Conservation (phyloP, 306 rosid genomes). For the Boehmeria nivea region DNA sequence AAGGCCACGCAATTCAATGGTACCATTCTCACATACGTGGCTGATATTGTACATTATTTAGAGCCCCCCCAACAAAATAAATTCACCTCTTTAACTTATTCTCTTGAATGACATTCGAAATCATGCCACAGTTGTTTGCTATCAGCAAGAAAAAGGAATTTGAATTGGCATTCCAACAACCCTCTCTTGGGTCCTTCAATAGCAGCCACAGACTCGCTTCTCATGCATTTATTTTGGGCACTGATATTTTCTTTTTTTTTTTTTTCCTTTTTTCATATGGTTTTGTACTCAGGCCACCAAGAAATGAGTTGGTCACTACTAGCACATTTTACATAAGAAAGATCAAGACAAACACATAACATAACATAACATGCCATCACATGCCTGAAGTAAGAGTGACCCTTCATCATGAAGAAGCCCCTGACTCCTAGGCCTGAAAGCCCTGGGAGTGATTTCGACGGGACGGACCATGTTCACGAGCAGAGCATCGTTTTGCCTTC, state of each 20-base stretch:
- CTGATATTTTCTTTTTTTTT: slow-evolving; percentile 15
- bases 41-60: neutral
- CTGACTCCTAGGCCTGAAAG: slow-evolving; percentile 29
- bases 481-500: slow-evolving; percentile 61
- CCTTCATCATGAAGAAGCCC: slow-evolving; percentile 41
- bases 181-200: slow-evolving; percentile 25
- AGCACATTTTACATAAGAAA: neutral
- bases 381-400: slow-evolving; percentile 21
- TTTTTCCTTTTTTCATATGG: no score
- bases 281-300: slow-evolving; percentile 7
- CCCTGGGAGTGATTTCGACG: slow-evolving; percentile 26
- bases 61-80: neutral
- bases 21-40: slow-evolving; percentile 12
- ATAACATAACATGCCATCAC: slow-evolving; percentile 6
- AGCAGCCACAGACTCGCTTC: slow-evolving; percentile 64
- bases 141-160: neutral
- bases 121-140: no score
- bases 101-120: slow-evolving; percentile 8
- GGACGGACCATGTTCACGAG: slow-evolving; percentile 37
- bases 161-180: slow-evolving; percentile 29
- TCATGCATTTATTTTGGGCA: slow-evolving; percentile 46
- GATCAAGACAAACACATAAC: neutral
- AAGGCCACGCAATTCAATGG: slow-evolving; percentile 9
- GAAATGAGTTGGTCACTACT: slow-evolving; percentile 13
- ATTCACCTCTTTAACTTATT: neutral